Evolutionary conservation across 176 grass and related monocot species (phyloP), one percentile per base, ranked within the genome.

Genomic region (Musa troglodytarum): DNA sequence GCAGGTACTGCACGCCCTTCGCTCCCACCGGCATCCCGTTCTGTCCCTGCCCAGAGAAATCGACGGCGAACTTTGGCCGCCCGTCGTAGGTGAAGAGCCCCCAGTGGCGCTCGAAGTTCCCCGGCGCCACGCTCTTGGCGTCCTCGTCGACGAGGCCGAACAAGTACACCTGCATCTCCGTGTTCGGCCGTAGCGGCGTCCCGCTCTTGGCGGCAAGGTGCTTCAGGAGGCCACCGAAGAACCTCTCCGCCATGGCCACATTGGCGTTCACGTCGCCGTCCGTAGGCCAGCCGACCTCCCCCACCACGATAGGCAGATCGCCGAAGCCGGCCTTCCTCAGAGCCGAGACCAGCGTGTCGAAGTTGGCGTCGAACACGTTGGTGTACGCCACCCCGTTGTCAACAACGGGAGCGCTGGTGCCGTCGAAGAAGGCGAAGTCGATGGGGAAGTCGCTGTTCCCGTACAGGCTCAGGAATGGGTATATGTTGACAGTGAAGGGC

Each of bases 311-410:
- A 10, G 34, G 12, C 20, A 72, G 10, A n/a, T 72, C 51, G 2
- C 70, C 50, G 6, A 11, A 16, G 51, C 50, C 70, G 19, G 21
- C 11, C n/a, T 53, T 54, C 20, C 22, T 24, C 20, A 54, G 50
- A 6, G 70, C 70, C 21, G 26, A 53, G 11, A 98, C 82, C 15
- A 98, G 85, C 2, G 85, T 87, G 71, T 87, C 85, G 50, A 79
- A 87, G 43, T 87, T 87, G 69, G 85, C 85, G 9, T 87, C 85
- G 21, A 87, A 87, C 65, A 83, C 85, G n/a, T 87, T 87, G 52
- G 68, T 71, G 76, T 86, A 86, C 15, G 4, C n/a, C 7, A 11
- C 19, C 19, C 11, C 13, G 70, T 11, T 4, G 70, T 53, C 50
- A 51, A 2, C 15, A n/a, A 54, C 15, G 4, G 50, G 20, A 50